Base-by-base conservation (phyloP, 768 basidiomycete genomes). In the Kwoniella europaea region DNA sequence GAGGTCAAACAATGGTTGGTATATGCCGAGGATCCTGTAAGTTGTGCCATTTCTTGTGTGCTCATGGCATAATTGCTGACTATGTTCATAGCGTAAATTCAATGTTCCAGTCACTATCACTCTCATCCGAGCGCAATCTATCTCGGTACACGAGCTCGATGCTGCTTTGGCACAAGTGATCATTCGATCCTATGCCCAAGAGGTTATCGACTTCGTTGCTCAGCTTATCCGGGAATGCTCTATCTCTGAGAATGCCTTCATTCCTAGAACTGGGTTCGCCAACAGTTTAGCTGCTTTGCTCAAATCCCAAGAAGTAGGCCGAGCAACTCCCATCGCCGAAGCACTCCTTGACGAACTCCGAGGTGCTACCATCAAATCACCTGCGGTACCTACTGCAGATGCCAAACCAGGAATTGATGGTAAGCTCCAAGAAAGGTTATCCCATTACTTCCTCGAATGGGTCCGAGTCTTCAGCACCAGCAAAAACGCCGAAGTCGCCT, bases 1-100 rank as follows among this genome's bases (percentile, higher is more conserved):
- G 97, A 99, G 84, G 97, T 96, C 6, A 91, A 94, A 61, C 92
- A 92, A 1, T 99, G 97, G 97, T 86, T 99, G 59, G 85, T 98
- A 56, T 97, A 94, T 80, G 92, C 97, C 3, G 95, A 98, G 80
- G 97, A 99, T 80, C 92, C 95, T 86, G 94, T 94, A 67, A 67
- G 89, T 85, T 35, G 5, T 12, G 56, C n/a, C 43, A 41, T 56
- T 22, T 29, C 22, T 24, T 41, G n/a, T 29, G 13, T 35, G 24
- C 20, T 27, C 18, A 74, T 58, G 20, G 13, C 20, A 29, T 15
- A 9, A 43, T 1, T 46, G 63, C 67, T 74, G 62, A 74, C 44
- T 57, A 3, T 54, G 65, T 42, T 68, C 75, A 20, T 78, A 95
- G 93, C 93, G 97, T 77, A 99, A 99, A 85, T 91, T 92, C 85